Evolutionary conservation across 805 yeast genomes (phyloP).

Genomic region (Kockiozyma suomiensis): DNA sequence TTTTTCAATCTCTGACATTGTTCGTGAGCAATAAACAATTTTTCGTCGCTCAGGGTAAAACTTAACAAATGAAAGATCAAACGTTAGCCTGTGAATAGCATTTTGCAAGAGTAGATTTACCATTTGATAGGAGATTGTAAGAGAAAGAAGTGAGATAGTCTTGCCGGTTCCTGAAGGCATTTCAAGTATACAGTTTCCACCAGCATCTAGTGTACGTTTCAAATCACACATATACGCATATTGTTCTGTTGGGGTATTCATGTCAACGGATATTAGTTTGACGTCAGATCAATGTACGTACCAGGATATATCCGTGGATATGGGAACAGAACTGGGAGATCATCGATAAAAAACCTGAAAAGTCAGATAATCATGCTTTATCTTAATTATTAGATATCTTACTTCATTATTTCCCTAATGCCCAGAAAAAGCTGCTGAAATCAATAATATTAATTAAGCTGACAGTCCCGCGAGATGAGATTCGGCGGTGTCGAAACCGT

Average conservation of each 20-base stretch:
- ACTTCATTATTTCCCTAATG: slow-evolving; percentile 26
- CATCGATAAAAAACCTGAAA: slow-evolving; percentile 84
- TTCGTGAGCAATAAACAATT: slow-evolving; percentile 96
- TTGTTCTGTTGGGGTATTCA: slow-evolving; percentile 58
- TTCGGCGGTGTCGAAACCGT: no score
- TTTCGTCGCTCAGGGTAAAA: slow-evolving; percentile 89
- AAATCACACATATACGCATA: slow-evolving; percentile 97
- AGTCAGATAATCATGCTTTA: neutral
- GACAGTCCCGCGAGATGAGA: neutral
- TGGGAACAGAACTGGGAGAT: slow-evolving; percentile 92
- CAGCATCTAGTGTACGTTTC: slow-evolving; percentile 89
- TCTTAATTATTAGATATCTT: neutral
- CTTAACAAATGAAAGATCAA: slow-evolving; percentile 38
- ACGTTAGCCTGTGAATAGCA: neutral
- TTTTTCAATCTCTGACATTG: slow-evolving; percentile 98
- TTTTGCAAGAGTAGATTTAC: slow-evolving; percentile 15
- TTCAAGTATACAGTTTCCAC: slow-evolving; percentile 94
- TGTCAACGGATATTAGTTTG: neutral
- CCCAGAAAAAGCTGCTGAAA: no score
- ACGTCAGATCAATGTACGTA: slow-evolving; percentile 1
- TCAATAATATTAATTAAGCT: neutral
- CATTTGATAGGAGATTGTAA: slow-evolving; percentile 95
- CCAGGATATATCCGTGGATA: slow-evolving; percentile 91
- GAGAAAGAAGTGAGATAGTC: slow-evolving; percentile 85
- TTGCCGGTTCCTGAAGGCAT: slow-evolving; percentile 99